These are phyloP conservation scores for Gigaspora rosea DNA, from an alignment of 192 early-diverging fungal genomes.

Conservation along the genomic window DNA sequence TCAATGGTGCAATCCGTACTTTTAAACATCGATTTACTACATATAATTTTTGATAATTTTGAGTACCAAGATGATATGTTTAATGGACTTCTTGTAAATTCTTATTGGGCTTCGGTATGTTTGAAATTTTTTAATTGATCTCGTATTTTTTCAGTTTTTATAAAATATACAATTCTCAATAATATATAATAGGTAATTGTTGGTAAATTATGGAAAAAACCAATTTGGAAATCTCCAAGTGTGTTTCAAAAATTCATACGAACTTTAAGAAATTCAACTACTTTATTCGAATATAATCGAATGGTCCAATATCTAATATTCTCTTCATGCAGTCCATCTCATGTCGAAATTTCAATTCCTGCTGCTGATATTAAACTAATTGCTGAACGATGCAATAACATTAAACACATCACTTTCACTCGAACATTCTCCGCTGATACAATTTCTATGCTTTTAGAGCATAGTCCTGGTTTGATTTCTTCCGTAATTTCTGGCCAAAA, in stretches of 20 bases:
- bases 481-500: neutral
- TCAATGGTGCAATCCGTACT: neutral
- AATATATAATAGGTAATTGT: neutral
- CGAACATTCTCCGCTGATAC: neutral
- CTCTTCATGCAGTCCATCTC: neutral
- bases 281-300: neutral
- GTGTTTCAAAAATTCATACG: neutral
- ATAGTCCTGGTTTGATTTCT: neutral
- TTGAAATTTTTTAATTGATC: neutral
- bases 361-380: neutral
- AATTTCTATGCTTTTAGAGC: neutral
- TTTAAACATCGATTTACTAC: constrained; percentile 15
- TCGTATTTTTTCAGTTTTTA: neutral
- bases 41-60: constrained; percentile 15
- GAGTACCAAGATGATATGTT: constrained; percentile 21
- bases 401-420: constrained; percentile 2
- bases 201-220: constrained; percentile 11
- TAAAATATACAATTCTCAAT: neutral
- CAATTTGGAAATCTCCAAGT: neutral
- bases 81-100: constrained; percentile 8
- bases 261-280: neutral
- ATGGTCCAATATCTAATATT: constrained; percentile 6
- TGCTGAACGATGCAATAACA: constrained; percentile 11
- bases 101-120: constrained; percentile 21
- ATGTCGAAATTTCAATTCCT: neutral